Conservation (phyloP, 805 yeast species). For the Kluyveromyces siamensis region DNA sequence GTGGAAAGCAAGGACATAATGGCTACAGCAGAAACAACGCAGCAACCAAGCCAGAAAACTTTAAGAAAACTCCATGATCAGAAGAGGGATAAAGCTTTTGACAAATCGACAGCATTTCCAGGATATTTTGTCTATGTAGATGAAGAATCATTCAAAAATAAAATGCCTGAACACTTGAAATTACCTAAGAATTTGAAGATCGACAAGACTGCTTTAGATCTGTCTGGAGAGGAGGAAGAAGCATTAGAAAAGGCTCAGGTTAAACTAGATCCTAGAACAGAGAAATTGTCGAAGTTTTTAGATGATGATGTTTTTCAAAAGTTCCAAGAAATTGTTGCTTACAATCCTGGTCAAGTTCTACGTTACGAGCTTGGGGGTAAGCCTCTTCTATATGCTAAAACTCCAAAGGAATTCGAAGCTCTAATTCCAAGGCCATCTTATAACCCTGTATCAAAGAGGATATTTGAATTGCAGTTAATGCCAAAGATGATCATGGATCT, state of each 20-base stretch:
- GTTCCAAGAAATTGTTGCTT: conserved; percentile 65
- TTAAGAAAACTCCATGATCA: conserved; percentile 26
- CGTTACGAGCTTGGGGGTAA: conserved; percentile 74
- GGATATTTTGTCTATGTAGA: conserved; percentile 68
- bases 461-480: conserved; percentile 86
- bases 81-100: conserved; percentile 14
- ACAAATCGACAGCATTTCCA: conserved; percentile 34
- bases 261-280: conserved; percentile 34
- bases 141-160: conserved; percentile 52
- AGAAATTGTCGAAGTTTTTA: conserved; percentile 43
- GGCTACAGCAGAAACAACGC: conserved; percentile 17
- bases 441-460: conserved; percentile 50
- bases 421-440: conserved; percentile 51
- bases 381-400: conserved; percentile 61
- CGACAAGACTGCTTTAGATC: conserved; percentile 40
- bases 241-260: conserved; percentile 22
- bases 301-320: conserved; percentile 74
- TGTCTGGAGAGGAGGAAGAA: conserved; percentile 29
- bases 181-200: conserved; percentile 47
- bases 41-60: conserved; percentile 13
- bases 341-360: conserved; percentile 79
- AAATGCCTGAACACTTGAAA: conserved; percentile 35
- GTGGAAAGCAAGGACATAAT: neutral
- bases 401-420: conserved; percentile 30
- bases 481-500: conserved; percentile 84